These are phyloP conservation scores for Hemileccinum rubropunctum DNA, from an alignment of 768 basidiomycete genomes.

Conservation along the genomic window DNA sequence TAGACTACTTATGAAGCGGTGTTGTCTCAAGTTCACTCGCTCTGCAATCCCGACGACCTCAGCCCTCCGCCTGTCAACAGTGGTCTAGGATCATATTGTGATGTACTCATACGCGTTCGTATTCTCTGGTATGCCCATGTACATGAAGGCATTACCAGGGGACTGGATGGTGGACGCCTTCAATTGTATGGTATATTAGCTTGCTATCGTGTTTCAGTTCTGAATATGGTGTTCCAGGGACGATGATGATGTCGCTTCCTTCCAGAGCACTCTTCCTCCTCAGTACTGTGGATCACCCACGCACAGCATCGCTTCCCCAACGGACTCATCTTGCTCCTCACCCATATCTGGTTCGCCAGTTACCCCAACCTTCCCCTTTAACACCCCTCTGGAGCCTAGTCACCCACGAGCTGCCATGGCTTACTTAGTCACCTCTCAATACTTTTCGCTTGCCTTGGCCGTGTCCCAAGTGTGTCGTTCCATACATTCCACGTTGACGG, in stretches of 20 bases:
- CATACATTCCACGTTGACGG: slow-evolving; percentile 77
- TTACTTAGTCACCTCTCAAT: slow-evolving; percentile 54
- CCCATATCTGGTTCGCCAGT: slow-evolving; percentile 24
- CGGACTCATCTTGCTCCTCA: slow-evolving; percentile 34
- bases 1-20: slow-evolving; percentile 78
- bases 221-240: slow-evolving; percentile 41
- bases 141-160: slow-evolving; percentile 81
- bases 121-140: slow-evolving; percentile 90
- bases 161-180: slow-evolving; percentile 80
- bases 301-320: slow-evolving; percentile 32
- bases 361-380: slow-evolving; percentile 23
- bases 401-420: slow-evolving; percentile 38
- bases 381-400: slow-evolving; percentile 19
- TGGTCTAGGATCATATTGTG: slow-evolving; percentile 54
- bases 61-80: slow-evolving; percentile 42
- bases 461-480: slow-evolving; percentile 75
- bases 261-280: slow-evolving; percentile 62
- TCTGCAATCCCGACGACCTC: slow-evolving; percentile 55
- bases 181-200: slow-evolving; percentile 55
- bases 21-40: slow-evolving; percentile 74
- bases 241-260: slow-evolving; percentile 71
- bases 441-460: slow-evolving; percentile 68
- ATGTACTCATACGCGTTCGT: slow-evolving; percentile 62
- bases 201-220: background rate
- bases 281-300: slow-evolving; percentile 31